These are phyloP conservation scores for Kazachstania africana DNA, from an alignment of 805 yeast genomes.

Conservation along the genomic window DNA sequence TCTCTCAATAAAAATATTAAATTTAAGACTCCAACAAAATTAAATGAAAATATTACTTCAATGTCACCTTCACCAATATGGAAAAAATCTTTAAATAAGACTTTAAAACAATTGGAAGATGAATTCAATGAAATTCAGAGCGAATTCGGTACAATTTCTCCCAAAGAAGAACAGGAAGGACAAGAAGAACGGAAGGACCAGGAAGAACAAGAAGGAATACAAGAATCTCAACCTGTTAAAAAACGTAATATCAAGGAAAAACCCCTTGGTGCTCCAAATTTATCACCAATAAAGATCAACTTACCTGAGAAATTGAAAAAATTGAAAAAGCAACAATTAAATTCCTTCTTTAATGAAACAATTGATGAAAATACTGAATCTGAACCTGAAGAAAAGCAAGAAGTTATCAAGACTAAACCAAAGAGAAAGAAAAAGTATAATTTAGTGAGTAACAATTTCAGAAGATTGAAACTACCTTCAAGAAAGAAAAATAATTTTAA, in stretches of 20 bases:
- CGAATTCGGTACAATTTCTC: neutral
- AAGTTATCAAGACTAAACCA: too few relatives aligned
- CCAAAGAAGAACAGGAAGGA: too few relatives aligned
- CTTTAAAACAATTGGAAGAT: slow-evolving; percentile 20
- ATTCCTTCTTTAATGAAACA: slow-evolving; percentile 5
- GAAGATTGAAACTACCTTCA: slow-evolving; percentile 40
- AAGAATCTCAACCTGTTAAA: neutral
- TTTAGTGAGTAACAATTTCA: slow-evolving; percentile 37
- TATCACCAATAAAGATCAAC: slow-evolving; percentile 4
- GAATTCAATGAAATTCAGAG: slow-evolving; percentile 16
- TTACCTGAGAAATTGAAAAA: slow-evolving; percentile 16
- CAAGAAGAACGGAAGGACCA: too few relatives aligned
- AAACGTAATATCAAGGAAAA: neutral
- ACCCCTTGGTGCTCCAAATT: neutral
- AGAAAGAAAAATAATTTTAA: slow-evolving; percentile 15
- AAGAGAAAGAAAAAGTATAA: slow-evolving; percentile 21
- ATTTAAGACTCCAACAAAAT: slow-evolving; percentile 16
- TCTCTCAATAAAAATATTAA: slow-evolving; percentile 26
- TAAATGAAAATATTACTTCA: slow-evolving; percentile 15
- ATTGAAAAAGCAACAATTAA: slow-evolving; percentile 15
- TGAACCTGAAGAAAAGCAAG: neutral
- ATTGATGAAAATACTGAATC: neutral
- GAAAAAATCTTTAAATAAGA: slow-evolving; percentile 16
- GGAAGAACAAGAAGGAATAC: too few relatives aligned
- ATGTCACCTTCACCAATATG: slow-evolving; percentile 21